Evolutionary conservation across 257 asterid species (phyloP), one percentile per base, ranked within the genome.

Genomic region (Gentiana macrophylla): DNA sequence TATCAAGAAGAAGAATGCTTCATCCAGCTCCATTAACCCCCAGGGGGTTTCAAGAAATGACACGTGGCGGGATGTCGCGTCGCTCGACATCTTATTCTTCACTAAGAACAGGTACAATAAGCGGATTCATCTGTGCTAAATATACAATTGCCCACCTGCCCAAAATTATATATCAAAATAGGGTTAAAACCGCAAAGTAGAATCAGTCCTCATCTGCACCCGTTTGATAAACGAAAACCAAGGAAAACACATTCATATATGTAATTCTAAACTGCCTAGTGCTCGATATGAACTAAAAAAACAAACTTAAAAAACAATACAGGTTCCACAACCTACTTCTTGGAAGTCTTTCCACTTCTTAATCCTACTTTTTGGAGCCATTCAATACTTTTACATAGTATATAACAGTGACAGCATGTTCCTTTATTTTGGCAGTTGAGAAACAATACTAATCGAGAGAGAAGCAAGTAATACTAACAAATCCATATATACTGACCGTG

Each of bases 91-190:
- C 46, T 75, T 75, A 83, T 52, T 81, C 96, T 65, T 82, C 96
- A 37, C 65, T 84, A 78, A 88, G 62, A 62, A 88, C 72, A 12
- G 96, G 96, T 57, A 88, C 96, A 37, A 88, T 84, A 15, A 88
- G 90, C 49, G 96, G 96, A 3, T 84, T 88, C 96, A 88, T 74
- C 79, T 88, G 96, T 53, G 96, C 80, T 67, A 88, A 61, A 77
- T 84, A 88, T 56, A 88, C 96, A 50, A 88, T 88, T 34, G 94
- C 95, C 94, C 96, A 88, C 96, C 94, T 88, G 44, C 57, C 59
- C 60, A 57, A 4, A 61, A 57, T 37, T 49, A 62, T 45, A 36
- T 36, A 57, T 65, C 65, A 12, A 44, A 59, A 46, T 50, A 52
- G 60, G 47, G 43, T 32, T 32, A 32, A 53, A 53, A 48, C 34